phyloP scores from a whole-genome alignment of 2,329 filamentous ascomycete genomes.

The Penicillium corylophilum region DNA sequence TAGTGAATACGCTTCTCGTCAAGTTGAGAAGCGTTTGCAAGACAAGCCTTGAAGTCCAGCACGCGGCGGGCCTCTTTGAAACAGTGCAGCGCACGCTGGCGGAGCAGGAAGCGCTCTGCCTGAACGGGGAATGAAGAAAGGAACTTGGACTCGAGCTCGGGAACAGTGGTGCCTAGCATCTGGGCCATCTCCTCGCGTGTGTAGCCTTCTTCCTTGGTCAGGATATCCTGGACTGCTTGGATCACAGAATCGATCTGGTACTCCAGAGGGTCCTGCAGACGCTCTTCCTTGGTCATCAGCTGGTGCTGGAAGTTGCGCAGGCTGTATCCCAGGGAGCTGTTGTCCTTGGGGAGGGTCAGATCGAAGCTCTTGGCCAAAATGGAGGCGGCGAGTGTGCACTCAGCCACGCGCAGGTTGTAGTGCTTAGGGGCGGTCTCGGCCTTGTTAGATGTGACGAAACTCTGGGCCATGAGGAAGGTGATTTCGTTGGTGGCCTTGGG shows the following conservation, averaged over 20 bases:
- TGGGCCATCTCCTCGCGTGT: conserved; percentile 79
- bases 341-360: conserved; percentile 70
- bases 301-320: conserved; percentile 83
- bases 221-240: conserved; percentile 65
- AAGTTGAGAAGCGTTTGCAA: conserved; percentile 57
- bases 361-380: conserved; percentile 61
- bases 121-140: conserved; percentile 87
- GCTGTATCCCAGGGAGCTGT: conserved; percentile 76
- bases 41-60: conserved; percentile 74
- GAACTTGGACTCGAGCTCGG: conserved; percentile 73
- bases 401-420: conserved; percentile 96
- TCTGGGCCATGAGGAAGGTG: conserved; percentile 91
- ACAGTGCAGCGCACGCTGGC: conserved; percentile 85
- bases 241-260: conserved; percentile 74
- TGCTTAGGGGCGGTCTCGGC: conserved; percentile 88
- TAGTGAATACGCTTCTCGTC: conserved; percentile 66
- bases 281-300: conserved; percentile 61
- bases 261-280: conserved; percentile 52
- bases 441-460: conserved; percentile 91
- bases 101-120: conserved; percentile 81
- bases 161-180: conserved; percentile 66
- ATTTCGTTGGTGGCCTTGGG: conserved; percentile 78
- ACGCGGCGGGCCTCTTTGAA: conserved; percentile 87
- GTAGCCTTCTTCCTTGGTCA: conserved; percentile 79
- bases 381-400: conserved; percentile 83